Conservation (phyloP, 192 early-diverging fungal genomes). For the Spizellomyces punctatus region DNA sequence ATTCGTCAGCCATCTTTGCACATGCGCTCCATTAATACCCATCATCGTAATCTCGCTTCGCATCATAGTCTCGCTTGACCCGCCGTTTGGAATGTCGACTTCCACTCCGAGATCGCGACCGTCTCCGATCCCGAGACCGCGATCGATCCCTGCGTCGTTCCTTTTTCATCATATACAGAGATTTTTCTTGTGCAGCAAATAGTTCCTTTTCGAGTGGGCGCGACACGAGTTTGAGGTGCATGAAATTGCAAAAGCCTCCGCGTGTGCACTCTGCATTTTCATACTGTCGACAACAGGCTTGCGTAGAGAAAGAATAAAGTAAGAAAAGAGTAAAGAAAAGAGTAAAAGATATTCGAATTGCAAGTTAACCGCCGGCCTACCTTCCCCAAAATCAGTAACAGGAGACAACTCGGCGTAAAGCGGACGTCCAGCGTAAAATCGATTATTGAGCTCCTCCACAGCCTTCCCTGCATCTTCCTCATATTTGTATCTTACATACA, state of each 20-base stretch:
- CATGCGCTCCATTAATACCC: too few species aligned
- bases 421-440: constrained; percentile 91
- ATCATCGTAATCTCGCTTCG: too few species aligned
- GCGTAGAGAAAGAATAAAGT: neutral
- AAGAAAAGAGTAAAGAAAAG: constrained; percentile 1
- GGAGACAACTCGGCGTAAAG: constrained; percentile 96
- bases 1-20: too few species aligned
- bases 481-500: constrained; percentile 87
- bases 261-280: constrained; percentile 93
- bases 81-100: too few species aligned
- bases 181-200: constrained; percentile 69
- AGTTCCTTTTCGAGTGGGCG: constrained; percentile 78
- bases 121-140: too few species aligned
- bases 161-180: constrained; percentile 22
- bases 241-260: constrained; percentile 98
- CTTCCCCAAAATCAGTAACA: constrained; percentile 95
- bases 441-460: constrained; percentile 87
- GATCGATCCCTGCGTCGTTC: constrained; percentile 8
- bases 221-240: constrained; percentile 94
- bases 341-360: neutral
- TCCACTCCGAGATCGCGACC: too few species aligned
- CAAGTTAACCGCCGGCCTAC: constrained; percentile 12
- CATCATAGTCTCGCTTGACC: too few species aligned
- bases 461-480: constrained; percentile 95
- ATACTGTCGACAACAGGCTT: constrained; percentile 95